A percentile compares a stretch with the other conserved stretches of the same genome.
phyloP scores from a whole-genome alignment of 441 rosid species.

The Viola pubescens region DNA sequence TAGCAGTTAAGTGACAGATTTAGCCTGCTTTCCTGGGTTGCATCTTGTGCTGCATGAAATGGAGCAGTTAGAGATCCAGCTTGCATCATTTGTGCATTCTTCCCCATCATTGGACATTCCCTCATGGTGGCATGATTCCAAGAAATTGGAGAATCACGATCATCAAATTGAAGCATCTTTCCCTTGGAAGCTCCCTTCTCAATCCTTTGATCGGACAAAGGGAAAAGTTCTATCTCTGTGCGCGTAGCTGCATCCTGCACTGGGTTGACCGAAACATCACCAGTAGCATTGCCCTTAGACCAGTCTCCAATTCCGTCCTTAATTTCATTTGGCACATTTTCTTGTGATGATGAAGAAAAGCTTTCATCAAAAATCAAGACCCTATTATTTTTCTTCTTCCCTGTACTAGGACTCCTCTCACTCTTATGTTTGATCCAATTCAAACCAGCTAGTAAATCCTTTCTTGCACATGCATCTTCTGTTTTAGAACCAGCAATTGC shows the following conservation, averaged over 20 bases:
- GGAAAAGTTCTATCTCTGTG: slow-evolving; percentile 33
- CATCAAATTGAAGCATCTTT: slow-evolving; percentile 32
- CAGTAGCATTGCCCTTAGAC: slow-evolving; percentile 15
- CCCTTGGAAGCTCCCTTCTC: slow-evolving; percentile 41
- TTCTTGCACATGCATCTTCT: slow-evolving; percentile 25
- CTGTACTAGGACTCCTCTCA: slow-evolving; percentile 29
- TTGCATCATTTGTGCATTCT: slow-evolving; percentile 23
- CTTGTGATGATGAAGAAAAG: slow-evolving; percentile 26
- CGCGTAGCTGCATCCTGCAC: slow-evolving; percentile 22
- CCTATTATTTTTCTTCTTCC: slow-evolving; percentile 49
- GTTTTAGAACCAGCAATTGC: slow-evolving; percentile 29
- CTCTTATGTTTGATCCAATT: slow-evolving; percentile 31
- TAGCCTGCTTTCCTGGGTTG: slow-evolving; percentile 30
- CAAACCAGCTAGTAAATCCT: slow-evolving; percentile 23
- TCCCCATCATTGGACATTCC: slow-evolving; percentile 30
- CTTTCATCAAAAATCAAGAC: slow-evolving; percentile 30
- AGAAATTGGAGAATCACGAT: slow-evolving; percentile 28
- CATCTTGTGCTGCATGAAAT: slow-evolving; percentile 27
- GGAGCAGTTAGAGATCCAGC: slow-evolving; percentile 22
- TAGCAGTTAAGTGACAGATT: slow-evolving; percentile 36
- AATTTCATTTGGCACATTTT: slow-evolving; percentile 28
- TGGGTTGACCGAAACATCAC: slow-evolving; percentile 23
- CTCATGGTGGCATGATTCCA: slow-evolving; percentile 23
- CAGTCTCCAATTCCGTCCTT: slow-evolving; percentile 26
- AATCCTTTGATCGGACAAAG: slow-evolving; percentile 28